These are phyloP conservation scores for Microdochium nivale DNA, from an alignment of 2,329 filamentous ascomycete species.

Conservation along the genomic window DNA sequence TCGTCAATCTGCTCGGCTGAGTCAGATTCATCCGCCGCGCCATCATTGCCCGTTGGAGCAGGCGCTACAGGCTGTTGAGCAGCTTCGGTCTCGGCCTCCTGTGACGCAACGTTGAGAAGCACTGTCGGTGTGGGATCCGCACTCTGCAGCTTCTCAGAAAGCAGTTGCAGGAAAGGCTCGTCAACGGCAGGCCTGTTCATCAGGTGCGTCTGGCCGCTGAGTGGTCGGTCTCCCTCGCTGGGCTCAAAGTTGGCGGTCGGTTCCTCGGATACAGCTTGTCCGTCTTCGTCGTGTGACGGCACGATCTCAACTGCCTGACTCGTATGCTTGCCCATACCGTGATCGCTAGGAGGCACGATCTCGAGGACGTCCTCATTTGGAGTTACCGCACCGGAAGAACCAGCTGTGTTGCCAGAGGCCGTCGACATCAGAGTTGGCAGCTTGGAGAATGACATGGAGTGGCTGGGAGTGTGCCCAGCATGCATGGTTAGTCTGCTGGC, in stretches of 20 bases:
- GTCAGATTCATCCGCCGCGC: background rate
- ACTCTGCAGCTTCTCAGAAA: conserved; percentile 43
- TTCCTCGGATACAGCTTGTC: conserved; percentile 5
- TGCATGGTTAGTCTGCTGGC: conserved; percentile 48
- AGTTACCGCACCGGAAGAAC: conserved; percentile 30
- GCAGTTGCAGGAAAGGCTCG: conserved; percentile 40
- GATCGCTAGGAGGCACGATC: conserved; percentile 15
- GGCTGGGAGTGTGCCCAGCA: conserved; percentile 54
- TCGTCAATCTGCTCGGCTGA: background rate
- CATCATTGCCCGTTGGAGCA: background rate
- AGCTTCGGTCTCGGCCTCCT: background rate
- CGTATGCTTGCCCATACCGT: conserved; percentile 4
- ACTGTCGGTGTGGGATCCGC: conserved; percentile 39
- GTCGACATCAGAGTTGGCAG: conserved; percentile 36
- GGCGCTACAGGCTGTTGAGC: background rate
- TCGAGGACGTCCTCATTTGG: conserved; percentile 17
- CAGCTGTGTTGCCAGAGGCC: conserved; percentile 26
- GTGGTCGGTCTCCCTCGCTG: conserved; percentile 31
- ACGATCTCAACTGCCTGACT: conserved; percentile 3
- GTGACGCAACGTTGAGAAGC: conserved; percentile 9
- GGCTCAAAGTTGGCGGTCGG: conserved; percentile 24
- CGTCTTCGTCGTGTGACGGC: background rate
- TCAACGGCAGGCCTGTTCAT: conserved; percentile 47
- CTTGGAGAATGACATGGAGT: conserved; percentile 42
- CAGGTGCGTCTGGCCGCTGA: conserved; percentile 45